Evolutionary conservation across 1,284 basidiomycete species (phyloP).

Genomic region (Thecaphora thlaspeos): DNA sequence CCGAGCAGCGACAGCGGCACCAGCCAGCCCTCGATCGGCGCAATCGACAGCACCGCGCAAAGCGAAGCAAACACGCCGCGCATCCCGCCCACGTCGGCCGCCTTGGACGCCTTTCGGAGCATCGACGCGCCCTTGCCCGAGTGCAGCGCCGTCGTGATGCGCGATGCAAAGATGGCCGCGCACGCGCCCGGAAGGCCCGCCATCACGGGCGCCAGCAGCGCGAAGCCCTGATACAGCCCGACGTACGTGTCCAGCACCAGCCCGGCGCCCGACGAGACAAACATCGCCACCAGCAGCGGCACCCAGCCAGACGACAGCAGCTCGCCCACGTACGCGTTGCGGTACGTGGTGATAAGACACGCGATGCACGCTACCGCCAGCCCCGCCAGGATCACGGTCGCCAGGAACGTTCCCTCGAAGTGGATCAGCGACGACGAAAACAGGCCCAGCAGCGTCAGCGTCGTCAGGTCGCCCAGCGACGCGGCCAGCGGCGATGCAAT

Average conservation of each 20-base stretch:
- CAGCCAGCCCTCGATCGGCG: conserved; percentile 48
- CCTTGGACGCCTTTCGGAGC: conserved; percentile 16
- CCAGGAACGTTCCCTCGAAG: conserved; percentile 58
- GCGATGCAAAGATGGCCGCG: conserved; percentile 85
- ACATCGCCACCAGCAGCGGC: conserved; percentile 86
- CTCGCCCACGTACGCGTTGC: conserved; percentile 69
- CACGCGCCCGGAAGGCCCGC: conserved; percentile 72
- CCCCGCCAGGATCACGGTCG: conserved; percentile 67
- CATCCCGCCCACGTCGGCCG: conserved; percentile 13
- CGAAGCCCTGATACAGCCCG: conserved; percentile 79
- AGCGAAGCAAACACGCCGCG: conserved; percentile 14
- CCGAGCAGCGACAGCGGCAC: conserved; percentile 42
- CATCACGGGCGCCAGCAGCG: conserved; percentile 81
- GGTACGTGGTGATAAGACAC: conserved; percentile 63
- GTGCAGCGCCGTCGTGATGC: conserved; percentile 82
- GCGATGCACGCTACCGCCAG: conserved; percentile 64
- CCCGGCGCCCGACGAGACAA: conserved; percentile 85
- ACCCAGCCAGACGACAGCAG: conserved; percentile 83
- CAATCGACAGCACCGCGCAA: conserved; percentile 13
- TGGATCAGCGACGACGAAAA: conserved; percentile 53
- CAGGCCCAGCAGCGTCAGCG: conserved; percentile 62
- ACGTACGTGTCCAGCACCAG: conserved; percentile 88
- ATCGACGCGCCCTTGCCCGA: conserved; percentile 49
- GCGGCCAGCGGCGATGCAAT: conserved; percentile 91
- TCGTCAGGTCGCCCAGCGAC: conserved; percentile 87